Conservation (phyloP, 495 filamentous ascomycete species). For the Terfezia boudieri region DNA sequence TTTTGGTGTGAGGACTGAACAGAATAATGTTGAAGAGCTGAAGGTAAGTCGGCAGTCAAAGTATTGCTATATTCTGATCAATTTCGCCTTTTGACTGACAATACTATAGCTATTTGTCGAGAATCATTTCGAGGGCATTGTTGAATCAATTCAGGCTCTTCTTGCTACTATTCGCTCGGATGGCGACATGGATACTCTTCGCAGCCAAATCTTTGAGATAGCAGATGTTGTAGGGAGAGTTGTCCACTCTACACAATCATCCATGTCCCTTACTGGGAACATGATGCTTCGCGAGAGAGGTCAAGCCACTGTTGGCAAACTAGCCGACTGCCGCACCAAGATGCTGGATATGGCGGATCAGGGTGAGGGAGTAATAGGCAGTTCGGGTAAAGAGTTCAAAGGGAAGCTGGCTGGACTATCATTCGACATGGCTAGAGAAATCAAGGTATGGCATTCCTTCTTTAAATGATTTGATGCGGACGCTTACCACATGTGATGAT, state of each 20-base stretch:
- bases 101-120: conserved; percentile 48
- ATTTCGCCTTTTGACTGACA: not conserved
- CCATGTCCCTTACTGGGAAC: conserved; percentile 27
- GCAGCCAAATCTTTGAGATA: conserved; percentile 48
- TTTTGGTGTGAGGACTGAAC: conserved; percentile 24
- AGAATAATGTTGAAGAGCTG: conserved; percentile 47
- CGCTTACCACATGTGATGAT: not conserved
- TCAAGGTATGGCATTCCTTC: conserved; percentile 25
- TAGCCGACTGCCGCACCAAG: conserved; percentile 40
- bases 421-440: conserved; percentile 67
- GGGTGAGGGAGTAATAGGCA: conserved; percentile 25
- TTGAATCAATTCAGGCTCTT: conserved; percentile 62
- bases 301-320: conserved; percentile 37
- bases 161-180: conserved; percentile 57
- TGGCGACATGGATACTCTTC: conserved; percentile 40
- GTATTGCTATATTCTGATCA: conserved; percentile 1
- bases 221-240: conserved; percentile 46
- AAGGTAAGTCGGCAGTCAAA: conserved; percentile 28
- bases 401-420: conserved; percentile 55
- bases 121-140: conserved; percentile 57
- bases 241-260: conserved; percentile 38
- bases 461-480: no score
- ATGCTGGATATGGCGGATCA: conserved; percentile 44
- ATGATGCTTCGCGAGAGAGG: conserved; percentile 30
- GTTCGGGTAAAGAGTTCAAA: conserved; percentile 33